A percentile compares a stretch with the other conserved stretches of the same genome.
Conservation (phyloP, 2,329 filamentous ascomycete genomes). For the Chaetomiaceae sp. region DNA sequence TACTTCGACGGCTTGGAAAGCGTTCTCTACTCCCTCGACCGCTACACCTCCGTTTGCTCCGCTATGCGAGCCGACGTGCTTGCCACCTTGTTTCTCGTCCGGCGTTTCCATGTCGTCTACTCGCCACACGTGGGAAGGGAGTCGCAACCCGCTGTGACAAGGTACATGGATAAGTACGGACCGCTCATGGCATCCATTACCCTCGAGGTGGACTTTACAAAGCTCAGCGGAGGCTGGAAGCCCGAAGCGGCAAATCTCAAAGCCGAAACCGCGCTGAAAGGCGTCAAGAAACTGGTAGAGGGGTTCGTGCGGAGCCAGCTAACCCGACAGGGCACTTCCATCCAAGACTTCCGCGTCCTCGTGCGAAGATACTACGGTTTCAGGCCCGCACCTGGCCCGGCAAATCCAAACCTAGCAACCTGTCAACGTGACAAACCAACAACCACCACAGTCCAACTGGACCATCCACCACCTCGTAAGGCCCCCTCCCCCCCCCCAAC, state of each 20-base stretch:
- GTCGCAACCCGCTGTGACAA: slow-evolving; percentile 34
- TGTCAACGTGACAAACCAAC: no score
- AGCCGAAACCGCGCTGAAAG: slow-evolving; percentile 1
- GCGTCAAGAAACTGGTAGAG: slow-evolving; percentile 9
- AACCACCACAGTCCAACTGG: no score
- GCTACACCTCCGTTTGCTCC: slow-evolving; percentile 33
- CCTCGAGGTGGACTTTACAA: slow-evolving; percentile 40
- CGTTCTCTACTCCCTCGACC: slow-evolving; percentile 26
- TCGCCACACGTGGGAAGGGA: slow-evolving; percentile 35
- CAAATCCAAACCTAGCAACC: no score
- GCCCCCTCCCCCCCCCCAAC: background rate
- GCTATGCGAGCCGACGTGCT: slow-evolving; percentile 37
- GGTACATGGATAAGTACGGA: slow-evolving; percentile 35
- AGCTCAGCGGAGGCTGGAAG: slow-evolving; percentile 18
- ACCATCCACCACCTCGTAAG: background rate
- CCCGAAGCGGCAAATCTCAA: slow-evolving; percentile 12
- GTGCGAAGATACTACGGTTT: slow-evolving; percentile 22
- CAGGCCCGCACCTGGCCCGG: no score
- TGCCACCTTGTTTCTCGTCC: slow-evolving; percentile 33
- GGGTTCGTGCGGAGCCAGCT: slow-evolving; percentile 16
- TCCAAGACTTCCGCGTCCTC: slow-evolving; percentile 18
- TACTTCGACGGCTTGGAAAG: slow-evolving; percentile 32
- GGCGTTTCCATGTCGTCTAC: slow-evolving; percentile 37
- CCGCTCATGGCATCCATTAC: slow-evolving; percentile 35
- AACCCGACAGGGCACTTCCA: slow-evolving; percentile 3